phyloP scores from a whole-genome alignment of 176 grass and related monocot genomes.

The Alloteropsis semialata region DNA sequence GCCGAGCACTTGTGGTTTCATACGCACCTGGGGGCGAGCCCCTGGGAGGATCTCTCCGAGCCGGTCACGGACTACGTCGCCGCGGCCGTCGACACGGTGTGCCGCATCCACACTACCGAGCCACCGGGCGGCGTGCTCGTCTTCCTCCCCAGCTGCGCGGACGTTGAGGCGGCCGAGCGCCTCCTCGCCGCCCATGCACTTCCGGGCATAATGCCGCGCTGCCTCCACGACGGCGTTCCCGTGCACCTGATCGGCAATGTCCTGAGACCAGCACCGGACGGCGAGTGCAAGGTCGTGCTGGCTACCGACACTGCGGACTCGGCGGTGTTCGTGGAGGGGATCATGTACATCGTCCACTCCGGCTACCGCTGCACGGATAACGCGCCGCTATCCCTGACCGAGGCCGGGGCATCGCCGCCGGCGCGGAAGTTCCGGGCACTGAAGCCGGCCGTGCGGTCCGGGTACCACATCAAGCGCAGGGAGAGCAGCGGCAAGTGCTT shows the following conservation, averaged over 20 bases:
- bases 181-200: not conserved
- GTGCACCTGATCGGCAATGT: not conserved
- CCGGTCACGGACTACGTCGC: not conserved
- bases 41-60: not conserved
- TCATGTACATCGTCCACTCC: not conserved
- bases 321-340: not conserved
- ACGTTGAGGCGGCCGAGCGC: not conserved
- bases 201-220: not conserved
- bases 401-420: not conserved
- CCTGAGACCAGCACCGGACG: not conserved
- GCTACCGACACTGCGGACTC: not conserved
- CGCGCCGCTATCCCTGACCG: not conserved
- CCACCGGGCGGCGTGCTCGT: not conserved
- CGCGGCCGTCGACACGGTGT: not conserved
- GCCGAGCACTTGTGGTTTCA: not conserved
- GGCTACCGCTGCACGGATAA: not conserved
- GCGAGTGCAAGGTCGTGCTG: not conserved
- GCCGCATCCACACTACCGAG: not conserved
- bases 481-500: not conserved
- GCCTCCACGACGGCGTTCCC: not conserved
- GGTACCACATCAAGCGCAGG: not conserved
- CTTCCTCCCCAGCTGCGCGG: not conserved
- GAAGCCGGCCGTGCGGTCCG: not conserved
- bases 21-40: not conserved
- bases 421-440: not conserved